Base-by-base conservation (phyloP, 106 monocot species). In the Acorus gramineus region DNA sequence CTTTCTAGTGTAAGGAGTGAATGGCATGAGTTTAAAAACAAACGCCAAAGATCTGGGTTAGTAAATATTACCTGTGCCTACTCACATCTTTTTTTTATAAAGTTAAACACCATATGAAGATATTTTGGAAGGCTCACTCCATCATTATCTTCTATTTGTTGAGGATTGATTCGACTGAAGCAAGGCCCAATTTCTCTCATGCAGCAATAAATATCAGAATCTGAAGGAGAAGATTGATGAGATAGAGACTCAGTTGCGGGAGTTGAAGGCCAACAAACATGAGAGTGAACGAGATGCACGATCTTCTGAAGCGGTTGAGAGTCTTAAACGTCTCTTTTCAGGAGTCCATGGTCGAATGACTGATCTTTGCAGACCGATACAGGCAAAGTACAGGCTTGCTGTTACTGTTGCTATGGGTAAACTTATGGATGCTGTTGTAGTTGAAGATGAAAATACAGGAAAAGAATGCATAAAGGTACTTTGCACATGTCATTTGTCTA, bases 321-420 rank as follows among this genome's bases (percentile, higher is more conserved):
- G 85, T 67, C 77, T 98, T 50, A 98, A 89, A 67, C 85, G 87
- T 14, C 83, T 98, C 10, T 92, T 98, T 73, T 65, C 88, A 55
- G 85, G 88, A 61, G 98, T 98, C 44, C 88, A 92, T 88, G 98
- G 98, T 63, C 85, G 98, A 44, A 98, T 98, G 92, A 88, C 85
- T 63, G 98, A 98, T 66, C 84, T 92, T 44, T 98, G 98, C 49
- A 92, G 85, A 66, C 98, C 98, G 44, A 84, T 79, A 63, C 92
- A 98, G 55, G 92, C 85, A 66, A 98, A 86, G 61, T 98, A 77
- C 68, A 88, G 92, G 62, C 77, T 92, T 72, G 85, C 98, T 64
- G 85, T 98, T 48, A 98, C 98, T 66, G 98, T 98, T 76, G 98
- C 98, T 49, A 98, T 98, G 98, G 98, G 98, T 61, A 98, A 82